Conservation (phyloP, 768 basidiomycete species). For the Hysterangium stoloniferum region DNA sequence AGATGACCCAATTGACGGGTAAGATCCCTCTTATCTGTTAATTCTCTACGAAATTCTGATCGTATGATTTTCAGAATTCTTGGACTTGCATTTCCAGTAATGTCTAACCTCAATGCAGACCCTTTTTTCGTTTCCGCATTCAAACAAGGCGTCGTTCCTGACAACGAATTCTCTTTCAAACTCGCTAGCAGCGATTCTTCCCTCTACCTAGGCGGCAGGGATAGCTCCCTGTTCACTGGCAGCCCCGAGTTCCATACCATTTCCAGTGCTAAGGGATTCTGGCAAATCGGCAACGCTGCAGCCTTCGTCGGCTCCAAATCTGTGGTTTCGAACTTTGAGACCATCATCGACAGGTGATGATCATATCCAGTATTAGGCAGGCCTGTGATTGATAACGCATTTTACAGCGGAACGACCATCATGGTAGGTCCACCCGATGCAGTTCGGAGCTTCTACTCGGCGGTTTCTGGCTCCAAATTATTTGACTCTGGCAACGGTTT, state of each 20-base stretch:
- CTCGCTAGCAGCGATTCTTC: conserved; percentile 21
- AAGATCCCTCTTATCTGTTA: neutral
- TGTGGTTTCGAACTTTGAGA: conserved; percentile 12
- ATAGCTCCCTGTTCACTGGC: conserved; percentile 25
- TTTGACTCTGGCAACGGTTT: conserved; percentile 4
- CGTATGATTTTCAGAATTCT: neutral
- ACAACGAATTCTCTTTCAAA: conserved; percentile 22
- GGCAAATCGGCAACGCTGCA: conserved; percentile 18
- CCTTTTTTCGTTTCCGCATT: conserved; percentile 22
- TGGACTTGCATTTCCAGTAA: conserved; percentile 17
- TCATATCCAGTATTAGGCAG: neutral
- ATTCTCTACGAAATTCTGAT: neutral
- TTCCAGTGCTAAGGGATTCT: conserved; percentile 17
- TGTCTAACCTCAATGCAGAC: conserved; percentile 18
- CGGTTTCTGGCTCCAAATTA: conserved; percentile 20
- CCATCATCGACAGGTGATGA: conserved; percentile 26
- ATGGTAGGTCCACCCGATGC: conserved; percentile 16
- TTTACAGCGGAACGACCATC: conserved; percentile 23
- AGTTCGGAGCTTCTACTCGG: conserved; percentile 19
- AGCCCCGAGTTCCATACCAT: conserved; percentile 25
- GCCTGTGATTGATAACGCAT: neutral
- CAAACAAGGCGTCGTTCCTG: conserved; percentile 14
- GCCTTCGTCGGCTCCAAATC: conserved; percentile 12
- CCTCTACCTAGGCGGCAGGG: conserved; percentile 30
- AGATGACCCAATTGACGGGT: conserved; percentile 19